Base-by-base conservation (phyloP, 441 rosid species). In the Populus trichocarpa region DNA sequence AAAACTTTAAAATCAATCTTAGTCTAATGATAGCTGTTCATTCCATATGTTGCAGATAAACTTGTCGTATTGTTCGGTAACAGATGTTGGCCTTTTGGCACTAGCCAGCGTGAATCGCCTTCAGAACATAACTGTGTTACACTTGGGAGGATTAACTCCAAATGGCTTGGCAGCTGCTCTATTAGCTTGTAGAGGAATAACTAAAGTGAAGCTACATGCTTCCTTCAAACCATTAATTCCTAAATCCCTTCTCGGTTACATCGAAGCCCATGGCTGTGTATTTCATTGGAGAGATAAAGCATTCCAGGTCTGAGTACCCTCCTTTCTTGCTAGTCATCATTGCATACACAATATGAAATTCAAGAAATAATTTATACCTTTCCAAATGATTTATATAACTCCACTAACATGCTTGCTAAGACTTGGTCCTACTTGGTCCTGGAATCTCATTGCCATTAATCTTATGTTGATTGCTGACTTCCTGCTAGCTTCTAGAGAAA, bases 281-380 rank as follows among this genome's bases (percentile, higher is more conserved):
- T 90, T 95, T 76, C 91, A 90, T 30, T 95, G 99, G 99, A 92
- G 94, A 81, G 90, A 90, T 74, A 89, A 90, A 76, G 87, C 83
- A 61, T 84, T 85, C 87, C 94, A 89, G 97, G 98, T 91, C 69
- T 36, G 28, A 53, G 53, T 13, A 50, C 59, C 61, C 22, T 53
- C 8, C 61, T 53, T 53, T 53, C 8, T 5, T 82, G 87, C 73
- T 82, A 5, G 22, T 53, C 8, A 5, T 53, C 61, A 53, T 53
- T 53, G 2, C 61, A 16, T 53, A 53, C 5, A 13, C 82, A 30
- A 46, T 53, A 53, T 53, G 61, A 53, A 53, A 16, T 53, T 53
- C 22, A 53, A 53, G 18, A 46, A 46, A 14, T 3, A 46, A 46
- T 46, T 46, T 46, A 13, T 53, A 53, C 61, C n/a, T 53, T 53